A percentile compares a stretch with the other conserved stretches of the same genome.
phyloP scores from a whole-genome alignment of 305 asterid species.

The Ilex paraguariensis region DNA sequence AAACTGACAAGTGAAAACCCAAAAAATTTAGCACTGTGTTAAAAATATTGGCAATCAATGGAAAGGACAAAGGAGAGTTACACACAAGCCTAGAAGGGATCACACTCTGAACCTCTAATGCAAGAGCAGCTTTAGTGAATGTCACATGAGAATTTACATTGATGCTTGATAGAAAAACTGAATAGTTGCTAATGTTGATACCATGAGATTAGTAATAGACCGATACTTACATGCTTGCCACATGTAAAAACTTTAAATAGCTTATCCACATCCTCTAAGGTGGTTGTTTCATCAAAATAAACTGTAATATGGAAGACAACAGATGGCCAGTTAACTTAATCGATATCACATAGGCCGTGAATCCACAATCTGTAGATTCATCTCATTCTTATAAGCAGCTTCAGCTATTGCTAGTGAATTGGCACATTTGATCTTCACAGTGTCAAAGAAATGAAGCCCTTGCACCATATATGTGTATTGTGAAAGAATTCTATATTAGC shows the following conservation, averaged over 20 bases:
- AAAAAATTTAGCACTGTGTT: background rate
- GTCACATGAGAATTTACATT: conserved; percentile 40
- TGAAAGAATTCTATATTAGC: background rate
- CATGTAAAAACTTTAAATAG: conserved; percentile 47
- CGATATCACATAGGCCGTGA: background rate
- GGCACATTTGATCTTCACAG: conserved; percentile 72
- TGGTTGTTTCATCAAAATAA: conserved; percentile 74
- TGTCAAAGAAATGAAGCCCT: conserved; percentile 86
- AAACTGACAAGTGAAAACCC: conserved; percentile 41
- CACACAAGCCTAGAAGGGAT: conserved; percentile 80
- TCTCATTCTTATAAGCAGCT: conserved; percentile 59
- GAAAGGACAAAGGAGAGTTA: too few species aligned
- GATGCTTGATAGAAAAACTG: too few species aligned
- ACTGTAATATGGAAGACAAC: conserved; percentile 57
- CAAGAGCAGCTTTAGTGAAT: conserved; percentile 81
- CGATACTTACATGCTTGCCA: conserved; percentile 70
- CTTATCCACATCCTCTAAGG: conserved; percentile 60
- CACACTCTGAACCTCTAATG: conserved; percentile 60
- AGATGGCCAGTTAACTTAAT: background rate
- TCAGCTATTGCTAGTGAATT: conserved; percentile 74
- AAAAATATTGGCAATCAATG: too few species aligned
- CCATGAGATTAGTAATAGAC: conserved; percentile 1
- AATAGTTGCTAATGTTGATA: too few species aligned
- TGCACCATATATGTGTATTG: conserved; percentile 22
- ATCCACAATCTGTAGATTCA: conserved; percentile 60